Evolutionary conservation across 805 yeast species (phyloP), one percentile per base, ranked within the genome.

Genomic region (Candida nitratophila): DNA sequence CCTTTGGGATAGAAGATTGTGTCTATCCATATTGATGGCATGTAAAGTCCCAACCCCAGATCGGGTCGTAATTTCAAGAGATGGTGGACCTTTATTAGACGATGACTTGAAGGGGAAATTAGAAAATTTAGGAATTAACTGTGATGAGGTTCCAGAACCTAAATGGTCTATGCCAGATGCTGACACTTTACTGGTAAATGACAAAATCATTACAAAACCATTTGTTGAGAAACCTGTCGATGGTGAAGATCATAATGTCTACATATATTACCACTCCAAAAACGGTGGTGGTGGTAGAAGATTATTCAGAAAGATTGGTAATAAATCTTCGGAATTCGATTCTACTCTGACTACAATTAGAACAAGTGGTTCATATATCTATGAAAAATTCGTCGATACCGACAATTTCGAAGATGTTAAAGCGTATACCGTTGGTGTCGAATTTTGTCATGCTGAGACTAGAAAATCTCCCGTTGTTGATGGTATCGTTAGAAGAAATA

Each of bases 401-500:
- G 97, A 93, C 63, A 93, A 93, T 60, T 90, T 89, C 57, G 99
- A 93, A 66, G 99, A 93, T 64, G 99, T 93, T 49, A 93, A 93
- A 66, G 98, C 98, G 0, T 93, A 93, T 63, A 93, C 99, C 1
- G 98, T 93, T 4, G 98, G 99, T 1, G 79, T 83, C 3, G 69
- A 69, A 17, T 93, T 77, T 58, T 93, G 99, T 61, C 99, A 93
- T 63, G 99, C 99, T 0, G 99, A 93, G 60, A 93, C 99, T 1
- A 76, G 99, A 57, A 93, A 93, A 63, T 88, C 96, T 0, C 99
- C 99, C 1, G 99, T 93, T 3, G 99, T 93, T n/a, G 99, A 93
- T 66, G 99, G 99, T 39, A 86, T 93, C 46, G 99, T 93, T 22
- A 76, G 97, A 57, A 77, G 99, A 62, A 93, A 93, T 60, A 90